phyloP scores from a whole-genome alignment of 2,329 filamentous ascomycete species.

The Exophiala bonariae region DNA sequence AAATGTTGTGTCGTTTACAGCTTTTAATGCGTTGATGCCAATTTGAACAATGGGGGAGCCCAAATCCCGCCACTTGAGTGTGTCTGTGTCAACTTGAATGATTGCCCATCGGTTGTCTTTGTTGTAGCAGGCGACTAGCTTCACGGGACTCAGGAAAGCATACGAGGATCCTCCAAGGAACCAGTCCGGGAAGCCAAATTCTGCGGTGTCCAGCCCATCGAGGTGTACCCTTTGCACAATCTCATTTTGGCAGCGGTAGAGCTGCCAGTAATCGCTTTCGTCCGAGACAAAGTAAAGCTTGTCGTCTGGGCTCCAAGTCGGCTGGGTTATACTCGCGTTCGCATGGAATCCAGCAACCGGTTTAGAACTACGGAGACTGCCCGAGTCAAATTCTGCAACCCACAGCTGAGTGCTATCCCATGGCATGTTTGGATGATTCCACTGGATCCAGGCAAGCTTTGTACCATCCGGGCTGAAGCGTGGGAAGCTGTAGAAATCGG shows the following conservation, averaged over 20 bases:
- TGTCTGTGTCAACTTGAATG: constrained; percentile 39
- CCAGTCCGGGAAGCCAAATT: constrained; percentile 35
- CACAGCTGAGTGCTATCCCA: constrained; percentile 51
- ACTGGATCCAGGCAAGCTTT: constrained; percentile 54
- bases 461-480: constrained; percentile 50
- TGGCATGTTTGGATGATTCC: constrained; percentile 56
- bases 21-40: constrained; percentile 31
- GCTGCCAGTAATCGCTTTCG: constrained; percentile 47
- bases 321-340: constrained; percentile 49
- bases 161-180: constrained; percentile 40
- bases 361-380: constrained; percentile 33
- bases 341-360: constrained; percentile 44
- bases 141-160: constrained; percentile 36
- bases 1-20: constrained; percentile 2
- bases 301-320: constrained; percentile 53
- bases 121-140: constrained; percentile 37
- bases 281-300: constrained; percentile 52
- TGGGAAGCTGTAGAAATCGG: constrained; percentile 56
- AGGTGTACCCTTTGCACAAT: constrained; percentile 35
- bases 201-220: constrained; percentile 41
- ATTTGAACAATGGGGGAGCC: constrained; percentile 47
- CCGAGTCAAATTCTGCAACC: constrained; percentile 44
- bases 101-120: constrained; percentile 37
- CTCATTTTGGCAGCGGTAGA: constrained; percentile 42
- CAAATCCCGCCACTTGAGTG: constrained; percentile 75